A percentile compares a stretch with the other conserved stretches of the same genome.
These are phyloP conservation scores for Erucastrum elatum DNA, from an alignment of 345 rosid species.

Conservation along the genomic window DNA sequence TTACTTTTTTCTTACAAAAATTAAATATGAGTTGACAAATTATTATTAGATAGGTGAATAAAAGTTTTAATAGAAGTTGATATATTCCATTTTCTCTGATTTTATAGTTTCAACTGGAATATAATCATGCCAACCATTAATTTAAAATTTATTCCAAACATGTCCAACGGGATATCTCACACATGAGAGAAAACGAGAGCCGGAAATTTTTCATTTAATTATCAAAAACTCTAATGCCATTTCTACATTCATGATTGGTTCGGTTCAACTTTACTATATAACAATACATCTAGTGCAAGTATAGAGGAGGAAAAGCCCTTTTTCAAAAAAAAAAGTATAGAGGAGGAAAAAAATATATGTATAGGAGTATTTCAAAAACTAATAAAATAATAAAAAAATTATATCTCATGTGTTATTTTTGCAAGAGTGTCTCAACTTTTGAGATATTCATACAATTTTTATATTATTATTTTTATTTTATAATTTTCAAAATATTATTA, in stretches of 20 bases:
- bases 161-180: neutral
- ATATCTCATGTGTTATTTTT: no score
- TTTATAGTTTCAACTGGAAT: neutral
- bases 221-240: neutral
- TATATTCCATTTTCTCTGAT: neutral
- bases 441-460: neutral
- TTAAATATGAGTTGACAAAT: no score
- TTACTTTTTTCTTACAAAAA: no score
- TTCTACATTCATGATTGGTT: neutral
- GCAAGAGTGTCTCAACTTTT: neutral
- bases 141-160: neutral
- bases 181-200: neutral
- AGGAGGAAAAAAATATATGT: neutral
- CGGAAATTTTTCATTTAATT: neutral
- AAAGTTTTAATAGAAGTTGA: neutral
- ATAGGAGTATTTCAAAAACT: neutral
- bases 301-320: no score
- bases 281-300: neutral
- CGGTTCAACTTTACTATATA: neutral
- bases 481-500: neutral
- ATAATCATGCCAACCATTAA: neutral
- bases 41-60: no score
- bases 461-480: no score
- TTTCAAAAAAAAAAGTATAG: neutral
- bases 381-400: no score